These are phyloP conservation scores for Xerocomellus intermedius DNA, from an alignment of 768 basidiomycete genomes.

Conservation along the genomic window DNA sequence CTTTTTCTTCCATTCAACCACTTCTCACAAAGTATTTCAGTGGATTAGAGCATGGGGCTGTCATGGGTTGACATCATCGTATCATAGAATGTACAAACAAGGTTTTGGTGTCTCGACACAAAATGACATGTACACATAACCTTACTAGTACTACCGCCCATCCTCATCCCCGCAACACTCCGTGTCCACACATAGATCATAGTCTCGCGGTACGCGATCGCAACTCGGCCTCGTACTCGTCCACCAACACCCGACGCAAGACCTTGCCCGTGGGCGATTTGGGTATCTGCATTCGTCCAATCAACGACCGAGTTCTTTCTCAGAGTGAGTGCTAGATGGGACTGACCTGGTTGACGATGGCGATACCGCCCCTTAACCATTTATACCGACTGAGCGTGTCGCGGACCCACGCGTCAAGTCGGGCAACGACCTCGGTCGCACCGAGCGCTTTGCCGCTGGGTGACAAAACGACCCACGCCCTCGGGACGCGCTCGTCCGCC, in stretches of 20 bases:
- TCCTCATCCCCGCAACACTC: no score
- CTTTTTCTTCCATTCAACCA: no score
- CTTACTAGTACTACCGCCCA: no score
- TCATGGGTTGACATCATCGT: no score
- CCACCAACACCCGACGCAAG: constrained; percentile 58
- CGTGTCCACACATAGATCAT: constrained; percentile 8
- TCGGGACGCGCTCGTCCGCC: constrained; percentile 69
- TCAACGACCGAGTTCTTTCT: neutral
- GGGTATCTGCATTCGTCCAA: constrained; percentile 47
- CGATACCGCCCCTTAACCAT: constrained; percentile 72
- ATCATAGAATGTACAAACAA: no score
- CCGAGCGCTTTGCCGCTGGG: constrained; percentile 51
- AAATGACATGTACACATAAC: no score
- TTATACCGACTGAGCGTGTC: constrained; percentile 71
- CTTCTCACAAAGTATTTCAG: no score
- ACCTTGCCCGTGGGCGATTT: constrained; percentile 76
- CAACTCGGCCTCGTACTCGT: constrained; percentile 45
- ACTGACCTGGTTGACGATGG: constrained; percentile 60
- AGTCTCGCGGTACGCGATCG: constrained; percentile 24
- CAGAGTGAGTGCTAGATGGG: neutral
- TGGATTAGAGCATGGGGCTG: no score
- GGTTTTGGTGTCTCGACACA: no score
- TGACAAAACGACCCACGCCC: constrained; percentile 77
- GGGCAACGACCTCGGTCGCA: constrained; percentile 36
- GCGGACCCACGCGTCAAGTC: constrained; percentile 60